These are phyloP conservation scores for Dactylonectria macrodidyma DNA, from an alignment of 2,329 filamentous ascomycete genomes.

Conservation along the genomic window DNA sequence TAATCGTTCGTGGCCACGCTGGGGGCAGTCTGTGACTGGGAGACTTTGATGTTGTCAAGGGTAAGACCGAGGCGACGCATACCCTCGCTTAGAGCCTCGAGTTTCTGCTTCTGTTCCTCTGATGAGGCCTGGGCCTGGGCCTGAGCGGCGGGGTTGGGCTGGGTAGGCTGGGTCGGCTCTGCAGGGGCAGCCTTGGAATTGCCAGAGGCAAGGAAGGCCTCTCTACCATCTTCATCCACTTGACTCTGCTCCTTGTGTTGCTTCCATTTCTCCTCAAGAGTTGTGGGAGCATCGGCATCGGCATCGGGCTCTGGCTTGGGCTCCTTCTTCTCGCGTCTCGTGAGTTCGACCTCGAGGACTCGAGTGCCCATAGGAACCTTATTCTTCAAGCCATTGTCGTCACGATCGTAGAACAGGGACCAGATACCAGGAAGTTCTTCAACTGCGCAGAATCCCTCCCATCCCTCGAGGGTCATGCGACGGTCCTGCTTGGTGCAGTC, in stretches of 20 bases:
- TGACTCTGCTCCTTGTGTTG: constrained; percentile 45
- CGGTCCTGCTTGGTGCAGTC: constrained; percentile 68
- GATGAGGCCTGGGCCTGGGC: constrained; percentile 24
- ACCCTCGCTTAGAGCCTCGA: constrained; percentile 41
- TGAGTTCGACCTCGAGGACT: constrained; percentile 70
- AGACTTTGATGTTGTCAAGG: constrained; percentile 15
- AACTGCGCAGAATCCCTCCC: constrained; percentile 66
- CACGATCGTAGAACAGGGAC: constrained; percentile 64
- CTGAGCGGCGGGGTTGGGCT: constrained; percentile 20
- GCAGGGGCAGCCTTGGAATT: constrained; percentile 36
- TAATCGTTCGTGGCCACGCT: constrained; percentile 44
- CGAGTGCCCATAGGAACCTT: constrained; percentile 64
- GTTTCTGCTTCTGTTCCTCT: constrained; percentile 30
- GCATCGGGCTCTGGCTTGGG: constrained; percentile 44
- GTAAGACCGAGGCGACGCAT: constrained; percentile 36
- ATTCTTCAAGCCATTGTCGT: constrained; percentile 59
- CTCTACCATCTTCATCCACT: constrained; percentile 41
- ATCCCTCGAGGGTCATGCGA: constrained; percentile 63
- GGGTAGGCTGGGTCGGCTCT: constrained; percentile 17
- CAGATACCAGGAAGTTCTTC: constrained; percentile 59
- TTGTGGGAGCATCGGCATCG: constrained; percentile 31
- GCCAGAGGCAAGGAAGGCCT: constrained; percentile 39
- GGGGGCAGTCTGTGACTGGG: constrained; percentile 7
- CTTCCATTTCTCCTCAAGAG: constrained; percentile 50
- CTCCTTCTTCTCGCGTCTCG: constrained; percentile 62